phyloP scores from a whole-genome alignment of 176 grass and related monocot genomes.

The Aegilops sharonensis region DNA sequence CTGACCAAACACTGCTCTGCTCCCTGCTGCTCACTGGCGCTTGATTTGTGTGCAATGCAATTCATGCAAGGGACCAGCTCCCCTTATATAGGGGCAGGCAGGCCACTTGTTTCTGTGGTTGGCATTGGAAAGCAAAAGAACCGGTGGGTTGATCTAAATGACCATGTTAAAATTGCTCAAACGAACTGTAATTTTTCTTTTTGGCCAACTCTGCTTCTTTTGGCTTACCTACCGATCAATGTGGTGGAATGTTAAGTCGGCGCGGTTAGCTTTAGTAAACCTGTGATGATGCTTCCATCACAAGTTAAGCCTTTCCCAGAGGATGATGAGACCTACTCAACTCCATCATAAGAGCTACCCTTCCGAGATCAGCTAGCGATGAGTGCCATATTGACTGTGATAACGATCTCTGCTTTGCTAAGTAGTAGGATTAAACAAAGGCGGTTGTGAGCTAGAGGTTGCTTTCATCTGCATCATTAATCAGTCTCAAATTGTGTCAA shows the following conservation, averaged over 20 bases:
- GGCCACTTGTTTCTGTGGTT: constrained; percentile 22
- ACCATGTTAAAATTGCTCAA: too few species aligned
- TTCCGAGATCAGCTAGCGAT: constrained; percentile 5
- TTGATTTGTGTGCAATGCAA: background rate
- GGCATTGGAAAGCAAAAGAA: background rate
- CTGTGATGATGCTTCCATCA: constrained; percentile 47
- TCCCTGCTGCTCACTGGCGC: background rate
- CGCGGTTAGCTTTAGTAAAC: background rate
- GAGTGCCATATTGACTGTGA: background rate
- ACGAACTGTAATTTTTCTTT: too few species aligned
- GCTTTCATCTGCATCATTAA: too few species aligned
- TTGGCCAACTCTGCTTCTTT: too few species aligned
- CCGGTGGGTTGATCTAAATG: too few species aligned
- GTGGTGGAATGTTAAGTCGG: background rate
- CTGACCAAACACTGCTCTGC: background rate
- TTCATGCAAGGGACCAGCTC: constrained; percentile 4
- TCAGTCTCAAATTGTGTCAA: background rate
- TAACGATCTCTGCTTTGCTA: background rate
- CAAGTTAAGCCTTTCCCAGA: constrained; percentile 39
- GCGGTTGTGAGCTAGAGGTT: background rate
- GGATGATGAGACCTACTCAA: constrained; percentile 15
- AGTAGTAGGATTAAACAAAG: background rate
- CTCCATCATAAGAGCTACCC: constrained; percentile 26
- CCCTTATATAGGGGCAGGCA: constrained; percentile 3
- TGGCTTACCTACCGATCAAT: background rate